Conservation (phyloP, 2,329 filamentous ascomycete species). For the Fusarium pseudonygamai region DNA sequence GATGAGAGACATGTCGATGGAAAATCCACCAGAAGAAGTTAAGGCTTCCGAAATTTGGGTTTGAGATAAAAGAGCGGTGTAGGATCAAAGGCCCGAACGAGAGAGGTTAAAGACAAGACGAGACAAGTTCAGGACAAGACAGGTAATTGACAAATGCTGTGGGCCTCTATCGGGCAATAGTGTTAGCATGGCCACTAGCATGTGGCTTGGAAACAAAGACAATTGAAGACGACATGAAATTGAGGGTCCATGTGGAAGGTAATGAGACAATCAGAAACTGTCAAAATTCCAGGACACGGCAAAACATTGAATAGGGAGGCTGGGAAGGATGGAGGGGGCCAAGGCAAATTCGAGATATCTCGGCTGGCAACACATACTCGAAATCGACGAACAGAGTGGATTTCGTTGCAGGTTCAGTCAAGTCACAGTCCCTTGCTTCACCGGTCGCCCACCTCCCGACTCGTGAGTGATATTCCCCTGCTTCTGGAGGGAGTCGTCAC, state of each 20-base stretch:
- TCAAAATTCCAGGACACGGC: slow-evolving; percentile 15
- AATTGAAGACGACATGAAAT: slow-evolving; percentile 6
- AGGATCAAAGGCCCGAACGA: slow-evolving; percentile 32
- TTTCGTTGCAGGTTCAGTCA: slow-evolving; percentile 17
- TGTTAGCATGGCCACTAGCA: slow-evolving; percentile 21
- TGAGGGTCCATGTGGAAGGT: slow-evolving; percentile 12
- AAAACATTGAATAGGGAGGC: slow-evolving; percentile 9
- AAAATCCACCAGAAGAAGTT: slow-evolving; percentile 30
- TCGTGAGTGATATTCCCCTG: slow-evolving; percentile 32
- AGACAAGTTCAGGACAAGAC: slow-evolving; percentile 36
- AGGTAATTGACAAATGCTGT: slow-evolving; percentile 27
- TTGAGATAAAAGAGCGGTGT: slow-evolving; percentile 43
- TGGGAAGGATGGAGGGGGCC: slow-evolving; percentile 5
- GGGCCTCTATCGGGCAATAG: slow-evolving; percentile 19
- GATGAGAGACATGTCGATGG: slow-evolving; percentile 27
- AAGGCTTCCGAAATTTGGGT: slow-evolving; percentile 33
- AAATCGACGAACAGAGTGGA: not conserved
- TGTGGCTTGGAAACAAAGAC: slow-evolving; percentile 39
- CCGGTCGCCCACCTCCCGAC: slow-evolving; percentile 22
- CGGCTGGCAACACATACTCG: not conserved
- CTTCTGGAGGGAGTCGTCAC: slow-evolving; percentile 39
- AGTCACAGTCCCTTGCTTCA: slow-evolving; percentile 40
- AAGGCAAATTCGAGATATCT: not conserved
- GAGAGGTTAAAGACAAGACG: slow-evolving; percentile 32
- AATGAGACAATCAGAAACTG: slow-evolving; percentile 32